Percentiles rank a stretch among this genome's conserved stretches.
Evolutionary conservation across 495 filamentous ascomycete genomes (phyloP).

Genomic region (Lophiotrema nucula): DNA sequence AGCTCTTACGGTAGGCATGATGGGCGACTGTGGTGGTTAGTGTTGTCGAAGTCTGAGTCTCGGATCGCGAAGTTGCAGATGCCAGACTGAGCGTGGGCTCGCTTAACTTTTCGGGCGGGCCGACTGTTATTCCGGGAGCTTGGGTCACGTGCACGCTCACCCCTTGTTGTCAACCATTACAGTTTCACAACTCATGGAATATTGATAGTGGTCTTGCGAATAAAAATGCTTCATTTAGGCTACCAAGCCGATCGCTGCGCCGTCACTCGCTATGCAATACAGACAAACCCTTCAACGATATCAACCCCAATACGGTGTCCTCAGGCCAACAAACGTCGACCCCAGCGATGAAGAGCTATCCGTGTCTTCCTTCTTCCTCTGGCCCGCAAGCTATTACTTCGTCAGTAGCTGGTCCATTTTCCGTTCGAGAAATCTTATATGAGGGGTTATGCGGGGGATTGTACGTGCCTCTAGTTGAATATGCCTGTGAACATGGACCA

Average conservation of each 20-base stretch:
- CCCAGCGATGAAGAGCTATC: slow-evolving; percentile 40
- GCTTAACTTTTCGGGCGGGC: no score
- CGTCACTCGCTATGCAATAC: slow-evolving; percentile 32
- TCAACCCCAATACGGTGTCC: slow-evolving; percentile 65
- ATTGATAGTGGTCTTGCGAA: no score
- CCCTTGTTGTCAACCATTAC: no score
- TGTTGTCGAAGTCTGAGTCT: no score
- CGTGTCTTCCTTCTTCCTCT: slow-evolving; percentile 71
- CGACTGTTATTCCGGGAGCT: no score
- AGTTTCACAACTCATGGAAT: no score
- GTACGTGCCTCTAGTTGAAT: slow-evolving; percentile 78
- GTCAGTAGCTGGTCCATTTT: not conserved
- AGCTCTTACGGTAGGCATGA: slow-evolving; percentile 88
- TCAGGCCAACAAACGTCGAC: slow-evolving; percentile 64
- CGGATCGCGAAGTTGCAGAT: no score
- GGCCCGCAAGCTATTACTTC: slow-evolving; percentile 60
- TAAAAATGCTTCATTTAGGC: no score
- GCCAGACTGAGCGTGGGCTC: no score
- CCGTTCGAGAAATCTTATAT: not conserved
- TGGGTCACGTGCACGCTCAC: no score
- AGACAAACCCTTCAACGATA: not conserved
- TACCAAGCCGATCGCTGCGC: no score
- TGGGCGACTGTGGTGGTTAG: slow-evolving; percentile 33
- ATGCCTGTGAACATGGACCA: slow-evolving; percentile 90
- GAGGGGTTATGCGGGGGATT: no score